phyloP scores from a whole-genome alignment of 2,329 filamentous ascomycete genomes.

The Aspergillus thermomutatus region DNA sequence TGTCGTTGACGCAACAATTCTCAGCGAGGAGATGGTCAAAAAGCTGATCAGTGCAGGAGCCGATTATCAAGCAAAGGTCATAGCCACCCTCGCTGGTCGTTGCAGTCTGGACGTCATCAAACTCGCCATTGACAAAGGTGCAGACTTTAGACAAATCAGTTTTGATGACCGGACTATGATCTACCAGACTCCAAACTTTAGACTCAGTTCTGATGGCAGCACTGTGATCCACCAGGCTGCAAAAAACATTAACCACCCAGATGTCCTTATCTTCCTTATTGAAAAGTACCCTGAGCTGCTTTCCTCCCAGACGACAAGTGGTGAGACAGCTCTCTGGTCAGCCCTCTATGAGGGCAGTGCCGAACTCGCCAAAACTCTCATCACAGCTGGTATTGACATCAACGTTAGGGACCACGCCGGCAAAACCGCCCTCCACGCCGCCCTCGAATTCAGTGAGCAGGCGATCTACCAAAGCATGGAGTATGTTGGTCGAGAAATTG shows the following conservation, averaged over 20 bases:
- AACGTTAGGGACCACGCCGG: not conserved
- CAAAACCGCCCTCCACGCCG: not conserved
- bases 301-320: not conserved
- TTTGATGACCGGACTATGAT: not conserved
- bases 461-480: not conserved
- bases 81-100: not conserved
- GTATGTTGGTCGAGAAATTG: not conserved
- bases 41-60: slow-evolving; percentile 1
- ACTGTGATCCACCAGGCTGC: not conserved
- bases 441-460: not conserved
- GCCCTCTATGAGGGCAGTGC: not conserved
- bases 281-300: not conserved
- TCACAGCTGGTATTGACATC: slow-evolving; percentile 1
- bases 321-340: slow-evolving; percentile 3
- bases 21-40: not conserved
- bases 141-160: not conserved
- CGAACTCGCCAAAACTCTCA: not conserved
- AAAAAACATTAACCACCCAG: not conserved
- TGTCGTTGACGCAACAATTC: not conserved
- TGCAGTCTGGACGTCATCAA: not conserved
- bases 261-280: not conserved
- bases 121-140: slow-evolving; percentile 1
- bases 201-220: too few species aligned
- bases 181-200: not conserved
- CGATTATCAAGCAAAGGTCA: not conserved